Conservation (phyloP, 1,284 basidiomycete genomes). For the Moesziomyces sp. region DNA sequence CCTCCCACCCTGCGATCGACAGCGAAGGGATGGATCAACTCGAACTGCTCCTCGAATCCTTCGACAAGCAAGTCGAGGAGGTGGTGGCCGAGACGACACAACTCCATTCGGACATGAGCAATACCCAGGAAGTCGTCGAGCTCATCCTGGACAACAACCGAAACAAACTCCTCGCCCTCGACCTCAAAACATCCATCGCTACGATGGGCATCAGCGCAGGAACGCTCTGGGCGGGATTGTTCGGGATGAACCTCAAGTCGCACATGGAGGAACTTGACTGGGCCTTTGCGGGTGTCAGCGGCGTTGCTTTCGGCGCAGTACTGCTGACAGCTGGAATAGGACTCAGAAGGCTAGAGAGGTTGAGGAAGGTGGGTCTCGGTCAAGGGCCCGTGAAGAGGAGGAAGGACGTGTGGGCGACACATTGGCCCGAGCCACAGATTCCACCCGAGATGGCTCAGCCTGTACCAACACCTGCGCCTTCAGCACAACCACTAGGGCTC, state of each 20-base stretch:
- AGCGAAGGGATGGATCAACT: constrained; percentile 74
- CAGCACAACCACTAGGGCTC: constrained; percentile 3
- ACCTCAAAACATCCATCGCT: constrained; percentile 89
- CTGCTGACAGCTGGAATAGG: constrained; percentile 34
- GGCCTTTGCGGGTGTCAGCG: constrained; percentile 50
- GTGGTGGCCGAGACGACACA: constrained; percentile 56
- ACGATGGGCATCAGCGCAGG: constrained; percentile 93
- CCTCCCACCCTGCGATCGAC: constrained; percentile 8
- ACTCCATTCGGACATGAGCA: constrained; percentile 75
- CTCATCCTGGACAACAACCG: constrained; percentile 95
- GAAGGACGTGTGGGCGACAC: neutral
- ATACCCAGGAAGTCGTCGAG: constrained; percentile 97
- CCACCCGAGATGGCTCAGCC: neutral
- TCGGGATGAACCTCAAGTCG: constrained; percentile 82
- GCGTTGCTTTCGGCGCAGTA: constrained; percentile 39
- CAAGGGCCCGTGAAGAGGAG: neutral
- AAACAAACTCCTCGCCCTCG: constrained; percentile 88
- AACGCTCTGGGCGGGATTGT: constrained; percentile 88
- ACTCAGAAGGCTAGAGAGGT: constrained; percentile 35
- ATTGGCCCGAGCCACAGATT: neutral
- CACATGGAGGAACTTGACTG: constrained; percentile 54
- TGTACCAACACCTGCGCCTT: neutral
- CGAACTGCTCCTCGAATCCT: constrained; percentile 90
- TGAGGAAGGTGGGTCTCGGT: constrained; percentile 50
- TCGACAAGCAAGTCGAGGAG: constrained; percentile 77